phyloP scores from a whole-genome alignment of 192 early-diverging fungal species.

The Geosiphon pyriformis region DNA sequence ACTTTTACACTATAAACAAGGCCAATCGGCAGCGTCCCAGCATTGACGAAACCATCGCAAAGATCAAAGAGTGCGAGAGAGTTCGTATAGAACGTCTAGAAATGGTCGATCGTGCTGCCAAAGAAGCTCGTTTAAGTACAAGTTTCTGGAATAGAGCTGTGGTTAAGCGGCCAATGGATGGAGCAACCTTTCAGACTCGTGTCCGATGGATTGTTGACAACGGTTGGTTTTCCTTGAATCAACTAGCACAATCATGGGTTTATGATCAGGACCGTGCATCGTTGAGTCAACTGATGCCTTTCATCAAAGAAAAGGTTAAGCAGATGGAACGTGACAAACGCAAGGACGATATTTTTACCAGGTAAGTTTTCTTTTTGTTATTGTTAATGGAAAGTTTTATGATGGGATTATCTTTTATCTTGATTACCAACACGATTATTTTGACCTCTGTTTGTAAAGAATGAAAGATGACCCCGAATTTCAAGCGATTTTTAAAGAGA shows the following conservation, averaged over 20 bases:
- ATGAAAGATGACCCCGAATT: constrained; percentile 21
- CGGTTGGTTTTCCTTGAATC: constrained; percentile 24
- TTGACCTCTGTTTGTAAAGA: background rate
- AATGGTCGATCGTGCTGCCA: constrained; percentile 11
- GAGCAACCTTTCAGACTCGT: constrained; percentile 4
- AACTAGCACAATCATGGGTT: constrained; percentile 24
- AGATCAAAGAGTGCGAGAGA: constrained; percentile 14
- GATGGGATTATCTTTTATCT: background rate
- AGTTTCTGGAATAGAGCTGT: constrained; percentile 19
- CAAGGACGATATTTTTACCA: constrained; percentile 21
- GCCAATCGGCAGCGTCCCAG: background rate
- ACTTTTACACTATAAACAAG: constrained; percentile 1
- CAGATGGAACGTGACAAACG: constrained; percentile 24
- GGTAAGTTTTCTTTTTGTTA: constrained; percentile 11
- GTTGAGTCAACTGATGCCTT: constrained; percentile 18
- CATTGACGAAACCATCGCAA: constrained; percentile 7
- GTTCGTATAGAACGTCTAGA: background rate
- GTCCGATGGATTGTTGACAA: constrained; percentile 22
- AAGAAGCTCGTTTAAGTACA: background rate
- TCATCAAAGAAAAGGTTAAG: constrained; percentile 19
- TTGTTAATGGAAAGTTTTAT: no score
- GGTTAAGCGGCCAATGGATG: constrained; percentile 20
- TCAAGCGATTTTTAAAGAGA: constrained; percentile 19
- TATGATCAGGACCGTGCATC: constrained; percentile 17
- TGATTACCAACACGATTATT: background rate